A percentile compares a stretch with the other conserved stretches of the same genome.
These are phyloP conservation scores for Petunia secreta DNA, from an alignment of 257 asterid species.

Conservation along the genomic window DNA sequence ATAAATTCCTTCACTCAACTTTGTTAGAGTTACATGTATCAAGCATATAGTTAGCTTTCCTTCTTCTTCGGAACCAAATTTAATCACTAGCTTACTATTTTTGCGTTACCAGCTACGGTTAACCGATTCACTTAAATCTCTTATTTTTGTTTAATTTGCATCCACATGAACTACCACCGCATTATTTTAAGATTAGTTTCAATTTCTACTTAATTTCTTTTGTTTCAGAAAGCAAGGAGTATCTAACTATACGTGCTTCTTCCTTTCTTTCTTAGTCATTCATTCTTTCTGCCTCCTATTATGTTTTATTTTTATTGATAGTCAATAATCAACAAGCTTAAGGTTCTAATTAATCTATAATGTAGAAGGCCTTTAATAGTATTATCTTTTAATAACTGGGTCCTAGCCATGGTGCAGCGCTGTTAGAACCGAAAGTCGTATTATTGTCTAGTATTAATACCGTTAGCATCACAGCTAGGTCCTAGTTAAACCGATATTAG, in stretches of 20 bases:
- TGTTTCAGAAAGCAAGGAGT: no score
- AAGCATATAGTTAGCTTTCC: neutral
- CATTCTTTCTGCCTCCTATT: no score
- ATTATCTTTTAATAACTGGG: no score
- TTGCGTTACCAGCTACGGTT: neutral
- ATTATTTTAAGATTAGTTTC: neutral
- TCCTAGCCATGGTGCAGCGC: no score
- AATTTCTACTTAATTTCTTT: neutral
- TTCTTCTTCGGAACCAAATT: neutral
- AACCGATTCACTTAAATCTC: neutral
- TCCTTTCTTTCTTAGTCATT: no score
- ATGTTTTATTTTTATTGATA: neutral
- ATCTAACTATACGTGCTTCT: no score
- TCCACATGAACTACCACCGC: no score
- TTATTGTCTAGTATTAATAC: no score
- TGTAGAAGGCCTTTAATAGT: no score
- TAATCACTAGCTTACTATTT: conserved; percentile 7
- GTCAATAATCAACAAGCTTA: neutral
- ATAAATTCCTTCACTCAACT: neutral
- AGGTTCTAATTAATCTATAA: neutral
- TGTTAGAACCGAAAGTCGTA: no score
- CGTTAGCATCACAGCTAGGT: no score
- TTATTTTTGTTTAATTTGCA: neutral
- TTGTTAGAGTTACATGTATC: neutral
- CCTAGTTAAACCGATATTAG: no score